Base-by-base conservation (phyloP, 495 filamentous ascomycete species). In the Cairneyella variabilis region DNA sequence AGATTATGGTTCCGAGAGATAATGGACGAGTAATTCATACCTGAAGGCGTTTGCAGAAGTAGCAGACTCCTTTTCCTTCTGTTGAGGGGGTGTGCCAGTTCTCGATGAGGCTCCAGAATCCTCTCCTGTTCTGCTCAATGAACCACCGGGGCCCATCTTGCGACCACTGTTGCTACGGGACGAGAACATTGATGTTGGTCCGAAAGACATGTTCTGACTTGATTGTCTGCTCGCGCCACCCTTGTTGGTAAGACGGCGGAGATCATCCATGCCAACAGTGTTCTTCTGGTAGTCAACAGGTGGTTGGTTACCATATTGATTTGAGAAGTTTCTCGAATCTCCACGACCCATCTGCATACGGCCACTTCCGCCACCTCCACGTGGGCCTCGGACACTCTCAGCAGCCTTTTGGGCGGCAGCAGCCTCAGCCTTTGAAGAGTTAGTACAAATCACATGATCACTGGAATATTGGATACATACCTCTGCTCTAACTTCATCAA, bases 401-500 rank as follows among this genome's bases (percentile, higher is more conserved):
- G 76, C 70, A 30, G 80, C 81, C 60, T 83, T 83, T 57, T 77
- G 83, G 14, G 88, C 89, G 58, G 84, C 85, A 42, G 75, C 73
- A 64, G 90, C 90, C 72, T 91, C 74, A 21, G 80, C 74, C 64
- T 61, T 38, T 37, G 11, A 48, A 58, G 54, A 61, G 62, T 60
- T 51, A 58, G 45, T 51, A 54, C 16, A 21, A 20, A 21, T 10
- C 32, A 16, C 9, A 27, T 2, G 21, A 14, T 30, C 23, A 27
- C n/a, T 10, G 8, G 14, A 23, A 23, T 16, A n/a, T 27, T 46
- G 21, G 23, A 48, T 23, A 71, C 78, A 59, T 74, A 87, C 86
- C 73, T 96, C 90, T 59, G 84, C 84, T 60, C 88, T 85, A 57
- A 99, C 87, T 74, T 97, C 86, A 11, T 87, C 83, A 43, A 99